These are phyloP conservation scores for Friedmanniomyces simplex DNA, from an alignment of 495 filamentous ascomycete genomes.

Conservation along the genomic window DNA sequence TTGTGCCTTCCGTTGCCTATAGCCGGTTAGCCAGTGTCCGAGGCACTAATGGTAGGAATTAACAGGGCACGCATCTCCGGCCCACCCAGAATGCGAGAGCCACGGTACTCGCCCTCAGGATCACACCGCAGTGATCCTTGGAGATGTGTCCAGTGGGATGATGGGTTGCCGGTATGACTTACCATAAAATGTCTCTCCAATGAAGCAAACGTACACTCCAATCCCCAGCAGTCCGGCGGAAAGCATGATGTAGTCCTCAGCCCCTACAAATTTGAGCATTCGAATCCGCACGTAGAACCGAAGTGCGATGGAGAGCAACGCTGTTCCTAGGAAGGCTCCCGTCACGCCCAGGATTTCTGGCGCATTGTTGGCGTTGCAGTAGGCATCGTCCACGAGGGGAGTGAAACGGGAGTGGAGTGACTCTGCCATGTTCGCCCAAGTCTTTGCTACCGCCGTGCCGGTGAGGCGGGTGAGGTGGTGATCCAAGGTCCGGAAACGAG, in stretches of 20 bases:
- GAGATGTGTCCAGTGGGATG: too few relatives aligned
- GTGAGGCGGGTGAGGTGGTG: too few relatives aligned
- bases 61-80: too few relatives aligned
- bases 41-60: too few relatives aligned
- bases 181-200: conserved; percentile 22
- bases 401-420: background rate
- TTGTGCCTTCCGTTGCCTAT: conserved; percentile 26
- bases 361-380: conserved; percentile 22
- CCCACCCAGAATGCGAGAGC: too few relatives aligned
- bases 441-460: too few relatives aligned
- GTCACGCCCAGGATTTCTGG: conserved; percentile 23
- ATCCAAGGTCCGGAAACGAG: too few relatives aligned
- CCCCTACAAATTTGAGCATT: conserved; percentile 27
- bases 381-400: conserved; percentile 1
- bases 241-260: conserved; percentile 29
- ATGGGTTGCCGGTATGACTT: too few relatives aligned
- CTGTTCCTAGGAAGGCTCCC: conserved; percentile 19
- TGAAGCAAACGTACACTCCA: conserved; percentile 22
- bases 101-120: too few relatives aligned
- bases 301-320: conserved; percentile 20
- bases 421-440: background rate
- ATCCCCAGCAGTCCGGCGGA: conserved; percentile 22
- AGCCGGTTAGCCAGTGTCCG: too few relatives aligned
- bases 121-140: too few relatives aligned
- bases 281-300: conserved; percentile 25